Base-by-base conservation (phyloP, 2,329 filamentous ascomycete genomes). In the Colletotrichum echinochloae region DNA sequence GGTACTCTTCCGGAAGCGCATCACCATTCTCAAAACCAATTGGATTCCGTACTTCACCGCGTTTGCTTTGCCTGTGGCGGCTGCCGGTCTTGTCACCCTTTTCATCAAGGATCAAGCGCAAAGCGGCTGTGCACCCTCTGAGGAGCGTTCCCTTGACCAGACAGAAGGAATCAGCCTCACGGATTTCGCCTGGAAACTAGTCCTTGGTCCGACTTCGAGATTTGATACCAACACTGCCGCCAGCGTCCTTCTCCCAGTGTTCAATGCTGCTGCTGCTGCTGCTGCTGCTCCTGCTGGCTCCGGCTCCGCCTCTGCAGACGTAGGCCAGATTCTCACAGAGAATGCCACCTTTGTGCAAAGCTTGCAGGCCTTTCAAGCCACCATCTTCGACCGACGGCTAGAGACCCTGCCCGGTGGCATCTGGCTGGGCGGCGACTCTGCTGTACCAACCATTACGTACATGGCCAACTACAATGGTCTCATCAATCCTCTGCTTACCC, bases 381-480 rank as follows among this genome's bases (percentile, higher is more conserved):
- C 88, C 73, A 87, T 97, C 59, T 75, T 83, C 5, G 80, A 84
- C 8, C 86, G 90, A 41, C 94, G 91, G 77, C 85, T 83, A 60
- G 91, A 90, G 62, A 86, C 95, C 49, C 92, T 89, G 0, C 94
- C 93, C 0, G 93, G 92, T n/a, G 94, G 92, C 0, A 88, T 96
- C 77, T 97, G 93, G 84, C 82, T 97, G 2, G 91, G 90, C 26
- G 88, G 92, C 64, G 82, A 83, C 23, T 83, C 79, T 44, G 86
- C 86, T 1, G 79, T 84, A 1, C 89, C 93, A 0, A 91, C 91
- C 0, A 85, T 96, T 72, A 90, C 92, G 1, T 97, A 93, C 82
- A 84, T 88, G 70, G 92, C 88, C 16, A 90, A 93, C 74, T 81
- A 85, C 12, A 84, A 87, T 52, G 82, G 84, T 65, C 77, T 90